Conservation (phyloP, 2,329 filamentous ascomycete species). For the Stachybotrys chartarum region DNA sequence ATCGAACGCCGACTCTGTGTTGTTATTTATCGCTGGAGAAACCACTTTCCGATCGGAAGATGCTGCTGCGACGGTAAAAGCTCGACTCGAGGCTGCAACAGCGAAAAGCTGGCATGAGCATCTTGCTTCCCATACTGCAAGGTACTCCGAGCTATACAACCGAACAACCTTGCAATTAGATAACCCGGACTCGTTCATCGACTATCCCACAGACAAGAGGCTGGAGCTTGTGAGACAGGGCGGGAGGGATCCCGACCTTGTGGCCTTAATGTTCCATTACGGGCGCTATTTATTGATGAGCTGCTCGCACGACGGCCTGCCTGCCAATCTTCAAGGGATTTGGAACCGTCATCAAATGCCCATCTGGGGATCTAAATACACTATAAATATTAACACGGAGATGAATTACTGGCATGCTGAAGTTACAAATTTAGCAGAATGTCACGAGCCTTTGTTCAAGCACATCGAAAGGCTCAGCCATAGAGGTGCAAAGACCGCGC, state of each 20-base stretch:
- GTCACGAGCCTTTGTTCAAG: conserved; percentile 31
- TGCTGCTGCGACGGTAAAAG: neutral
- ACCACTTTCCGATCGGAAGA: conserved; percentile 1
- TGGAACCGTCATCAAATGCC: conserved; percentile 23
- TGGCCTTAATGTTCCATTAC: conserved; percentile 1
- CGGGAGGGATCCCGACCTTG: conserved; percentile 1
- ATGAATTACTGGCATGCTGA: conserved; percentile 45
- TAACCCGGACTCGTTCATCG: conserved; percentile 8
- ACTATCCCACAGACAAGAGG: conserved; percentile 22
- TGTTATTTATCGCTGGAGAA: conserved; percentile 5
- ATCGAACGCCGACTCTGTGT: conserved; percentile 2
- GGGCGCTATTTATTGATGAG: neutral
- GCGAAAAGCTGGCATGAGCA: conserved; percentile 10
- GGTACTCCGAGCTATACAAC: conserved; percentile 3
- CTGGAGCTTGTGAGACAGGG: conserved; percentile 18
- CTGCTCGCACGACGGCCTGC: conserved; percentile 11
- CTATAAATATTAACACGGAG: conserved; percentile 39
- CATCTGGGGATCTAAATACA: conserved; percentile 40
- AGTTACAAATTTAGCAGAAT: conserved; percentile 24
- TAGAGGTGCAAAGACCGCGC: conserved; percentile 22
- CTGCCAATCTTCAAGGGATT: conserved; percentile 26
- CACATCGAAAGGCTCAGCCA: conserved; percentile 13
- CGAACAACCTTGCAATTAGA: conserved; percentile 4
- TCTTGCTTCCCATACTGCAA: conserved; percentile 6
- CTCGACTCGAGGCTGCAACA: conserved; percentile 12